Percentiles rank a stretch among this genome's conserved stretches.
These are phyloP conservation scores for Boeremia lycopersici DNA, from an alignment of 2,329 filamentous ascomycete genomes.

Conservation along the genomic window DNA sequence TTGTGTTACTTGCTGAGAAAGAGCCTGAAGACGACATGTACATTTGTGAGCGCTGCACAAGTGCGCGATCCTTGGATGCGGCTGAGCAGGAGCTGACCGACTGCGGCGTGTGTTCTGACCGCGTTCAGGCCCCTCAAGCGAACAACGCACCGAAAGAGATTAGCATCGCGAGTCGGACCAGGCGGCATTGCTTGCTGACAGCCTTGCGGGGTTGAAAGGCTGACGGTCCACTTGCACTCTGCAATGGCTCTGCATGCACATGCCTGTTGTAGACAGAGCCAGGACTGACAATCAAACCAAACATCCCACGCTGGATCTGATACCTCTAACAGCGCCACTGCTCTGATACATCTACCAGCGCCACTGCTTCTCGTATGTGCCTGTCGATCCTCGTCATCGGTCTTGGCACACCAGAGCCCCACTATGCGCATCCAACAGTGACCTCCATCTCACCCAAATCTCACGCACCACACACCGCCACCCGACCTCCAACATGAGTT, in stretches of 20 bases:
- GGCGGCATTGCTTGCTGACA: slow-evolving; percentile 3
- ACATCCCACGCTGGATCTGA: not conserved
- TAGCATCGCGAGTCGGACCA: not conserved
- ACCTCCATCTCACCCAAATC: not conserved
- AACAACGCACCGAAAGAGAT: not conserved
- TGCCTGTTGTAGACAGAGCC: not conserved
- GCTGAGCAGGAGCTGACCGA: slow-evolving; percentile 12
- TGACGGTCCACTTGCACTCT: not conserved
- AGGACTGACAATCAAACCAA: too few relatives aligned
- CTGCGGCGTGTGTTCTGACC: not conserved
- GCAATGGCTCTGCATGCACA: not conserved
- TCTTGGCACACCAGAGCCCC: slow-evolving; percentile 2
- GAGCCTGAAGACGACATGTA: too few relatives aligned
- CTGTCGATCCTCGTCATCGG: slow-evolving; percentile 12
- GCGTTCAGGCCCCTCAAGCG: slow-evolving; percentile 14
- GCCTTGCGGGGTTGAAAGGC: slow-evolving; percentile 6
- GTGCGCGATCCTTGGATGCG: not conserved
- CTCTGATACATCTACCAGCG: not conserved
- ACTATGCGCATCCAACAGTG: not conserved
- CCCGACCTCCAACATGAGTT: slow-evolving; percentile 11
- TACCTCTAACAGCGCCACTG: not conserved
- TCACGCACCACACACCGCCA: not conserved
- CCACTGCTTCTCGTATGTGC: not conserved
- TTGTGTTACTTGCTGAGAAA: too few relatives aligned
- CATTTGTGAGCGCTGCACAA: not conserved